A percentile compares a stretch with the other conserved stretches of the same genome.
phyloP scores from a whole-genome alignment of 169 alveolate species.

The Eimeria acervulina region DNA sequence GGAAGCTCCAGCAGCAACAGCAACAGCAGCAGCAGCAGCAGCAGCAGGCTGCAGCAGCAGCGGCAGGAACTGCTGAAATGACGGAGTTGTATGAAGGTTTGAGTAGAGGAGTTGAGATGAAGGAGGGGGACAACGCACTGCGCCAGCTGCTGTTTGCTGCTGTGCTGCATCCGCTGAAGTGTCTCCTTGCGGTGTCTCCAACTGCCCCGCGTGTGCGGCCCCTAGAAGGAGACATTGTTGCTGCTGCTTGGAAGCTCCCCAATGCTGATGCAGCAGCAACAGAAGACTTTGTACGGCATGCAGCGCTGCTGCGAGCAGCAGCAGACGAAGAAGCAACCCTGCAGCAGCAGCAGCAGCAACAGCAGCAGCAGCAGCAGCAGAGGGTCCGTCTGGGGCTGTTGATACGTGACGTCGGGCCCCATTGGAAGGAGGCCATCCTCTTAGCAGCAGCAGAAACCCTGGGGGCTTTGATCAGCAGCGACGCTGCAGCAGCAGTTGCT shows the following conservation, averaged over 20 bases:
- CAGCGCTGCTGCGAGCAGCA: neutral
- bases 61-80: neutral
- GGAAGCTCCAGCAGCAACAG: neutral
- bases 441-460: slow-evolving; percentile 16
- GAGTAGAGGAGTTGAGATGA: neutral
- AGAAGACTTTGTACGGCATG: neutral
- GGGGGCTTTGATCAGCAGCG: neutral
- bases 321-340: neutral
- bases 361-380: slow-evolving; percentile 29
- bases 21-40: neutral
- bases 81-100: neutral
- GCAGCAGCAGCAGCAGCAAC: neutral
- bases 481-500: slow-evolving; percentile 25
- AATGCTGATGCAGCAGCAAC: slow-evolving; percentile 42
- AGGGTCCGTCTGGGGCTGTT: neutral
- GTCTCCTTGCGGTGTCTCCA: neutral
- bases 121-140: neutral
- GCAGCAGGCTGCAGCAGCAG: slow-evolving; percentile 9
- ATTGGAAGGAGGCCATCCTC: neutral
- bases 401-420: neutral
- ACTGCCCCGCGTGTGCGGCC: neutral
- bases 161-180: slow-evolving; percentile 24
- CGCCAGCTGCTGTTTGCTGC: slow-evolving; percentile 41
- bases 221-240: neutral
- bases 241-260: slow-evolving; percentile 7